These are phyloP conservation scores for Fonsecaea erecta DNA, from an alignment of 2,329 filamentous ascomycete species.

Conservation along the genomic window DNA sequence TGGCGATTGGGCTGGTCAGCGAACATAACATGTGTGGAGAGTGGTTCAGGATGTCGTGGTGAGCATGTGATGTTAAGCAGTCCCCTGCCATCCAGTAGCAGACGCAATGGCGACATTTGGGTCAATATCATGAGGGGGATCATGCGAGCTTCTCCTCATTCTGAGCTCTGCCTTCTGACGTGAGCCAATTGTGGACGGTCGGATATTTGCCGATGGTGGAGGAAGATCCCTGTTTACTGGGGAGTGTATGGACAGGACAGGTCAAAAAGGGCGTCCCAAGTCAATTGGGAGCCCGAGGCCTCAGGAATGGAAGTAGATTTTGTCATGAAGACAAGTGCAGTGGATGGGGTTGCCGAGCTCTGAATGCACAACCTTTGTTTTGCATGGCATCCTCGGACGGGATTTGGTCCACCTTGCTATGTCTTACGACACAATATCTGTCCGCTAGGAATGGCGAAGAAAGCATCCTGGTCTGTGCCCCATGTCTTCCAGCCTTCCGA, in stretches of 20 bases:
- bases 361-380: neutral
- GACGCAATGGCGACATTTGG: slow-evolving; percentile 1
- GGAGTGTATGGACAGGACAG: neutral
- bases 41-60: neutral
- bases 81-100: neutral
- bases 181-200: slow-evolving; percentile 16
- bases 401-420: slow-evolving; percentile 6
- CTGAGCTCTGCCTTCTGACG: neutral
- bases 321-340: neutral
- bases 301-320: neutral
- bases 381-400: neutral
- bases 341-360: neutral
- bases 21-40: neutral
- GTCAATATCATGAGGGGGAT: neutral
- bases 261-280: neutral
- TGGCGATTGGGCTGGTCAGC: neutral
- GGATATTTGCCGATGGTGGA: neutral
- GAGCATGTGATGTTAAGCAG: neutral
- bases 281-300: neutral
- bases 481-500: slow-evolving; percentile 36
- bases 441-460: slow-evolving; percentile 28
- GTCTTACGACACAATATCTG: slow-evolving; percentile 32
- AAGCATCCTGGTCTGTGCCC: slow-evolving; percentile 33
- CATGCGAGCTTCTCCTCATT: slow-evolving; percentile 11
- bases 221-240: neutral